A percentile compares a stretch with the other conserved stretches of the same genome.
phyloP scores from a whole-genome alignment of 306 rosid genomes.

The Quercus cerris region DNA sequence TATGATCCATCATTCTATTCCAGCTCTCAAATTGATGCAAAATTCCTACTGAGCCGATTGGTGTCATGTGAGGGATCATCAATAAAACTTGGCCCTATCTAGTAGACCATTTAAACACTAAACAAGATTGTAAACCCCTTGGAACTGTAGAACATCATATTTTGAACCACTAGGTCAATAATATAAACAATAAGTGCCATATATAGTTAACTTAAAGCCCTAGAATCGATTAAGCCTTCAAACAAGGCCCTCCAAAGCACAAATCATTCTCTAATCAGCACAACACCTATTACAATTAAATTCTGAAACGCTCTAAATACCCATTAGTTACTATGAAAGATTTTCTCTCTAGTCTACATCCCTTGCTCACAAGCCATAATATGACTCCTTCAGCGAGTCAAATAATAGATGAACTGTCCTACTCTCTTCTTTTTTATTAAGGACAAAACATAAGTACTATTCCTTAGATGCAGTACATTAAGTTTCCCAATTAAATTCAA shows the following conservation, averaged over 20 bases:
- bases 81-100: neutral
- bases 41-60: neutral
- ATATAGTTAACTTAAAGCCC: neutral
- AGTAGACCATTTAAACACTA: neutral
- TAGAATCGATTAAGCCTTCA: neutral
- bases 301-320: neutral
- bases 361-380: neutral
- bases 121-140: neutral
- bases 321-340: neutral
- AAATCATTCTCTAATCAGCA: neutral
- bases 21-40: neutral
- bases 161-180: neutral
- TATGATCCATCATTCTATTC: neutral
- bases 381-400: neutral
- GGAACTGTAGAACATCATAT: neutral
- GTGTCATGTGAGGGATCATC: neutral
- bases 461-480: too few species aligned
- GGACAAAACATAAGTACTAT: neutral
- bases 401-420: neutral
- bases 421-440: neutral
- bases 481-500: too few species aligned
- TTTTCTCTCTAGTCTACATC: neutral
- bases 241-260: neutral
- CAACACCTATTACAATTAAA: neutral
- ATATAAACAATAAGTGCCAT: neutral